These are phyloP conservation scores for Mycena belliarum DNA, from an alignment of 768 basidiomycete species.

Conservation along the genomic window DNA sequence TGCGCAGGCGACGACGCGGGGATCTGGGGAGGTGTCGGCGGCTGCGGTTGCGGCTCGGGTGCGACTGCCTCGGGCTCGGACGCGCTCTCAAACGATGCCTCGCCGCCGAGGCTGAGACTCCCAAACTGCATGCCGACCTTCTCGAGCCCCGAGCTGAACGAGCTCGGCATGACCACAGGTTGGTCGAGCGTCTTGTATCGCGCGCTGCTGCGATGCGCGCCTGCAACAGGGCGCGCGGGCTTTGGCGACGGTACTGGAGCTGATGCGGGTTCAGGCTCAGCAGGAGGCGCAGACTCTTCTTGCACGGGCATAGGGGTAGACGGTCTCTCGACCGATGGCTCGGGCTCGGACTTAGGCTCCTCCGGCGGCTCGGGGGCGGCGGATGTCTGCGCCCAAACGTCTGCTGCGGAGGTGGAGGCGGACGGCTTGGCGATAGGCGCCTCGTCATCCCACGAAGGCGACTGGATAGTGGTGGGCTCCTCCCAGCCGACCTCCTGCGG, in stretches of 20 bases:
- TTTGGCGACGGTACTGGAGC: slow-evolving; percentile 49
- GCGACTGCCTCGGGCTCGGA: slow-evolving; percentile 36
- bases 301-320: slow-evolving; percentile 34
- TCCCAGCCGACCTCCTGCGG: slow-evolving; percentile 56
- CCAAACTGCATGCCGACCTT: slow-evolving; percentile 92
- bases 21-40: slow-evolving; percentile 39
- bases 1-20: slow-evolving; percentile 31
- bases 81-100: slow-evolving; percentile 58
- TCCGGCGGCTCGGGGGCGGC: slow-evolving; percentile 24
- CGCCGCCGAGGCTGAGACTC: slow-evolving; percentile 75
- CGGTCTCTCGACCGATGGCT: slow-evolving; percentile 33
- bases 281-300: slow-evolving; percentile 28
- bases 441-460: slow-evolving; percentile 75
- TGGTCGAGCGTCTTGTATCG: slow-evolving; percentile 76
- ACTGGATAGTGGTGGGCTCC: slow-evolving; percentile 70
- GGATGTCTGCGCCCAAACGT: slow-evolving; percentile 24
- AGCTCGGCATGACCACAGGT: slow-evolving; percentile 79
- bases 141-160: slow-evolving; percentile 63
- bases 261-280: slow-evolving; percentile 38
- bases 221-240: slow-evolving; percentile 49
- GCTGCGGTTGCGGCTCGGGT: slow-evolving; percentile 35
- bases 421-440: slow-evolving; percentile 39
- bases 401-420: slow-evolving; percentile 26
- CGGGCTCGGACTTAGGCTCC: slow-evolving; percentile 22
- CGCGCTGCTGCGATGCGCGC: slow-evolving; percentile 56